These are phyloP conservation scores for Boehmeria nivea DNA, from an alignment of 306 rosid species.

Conservation along the genomic window DNA sequence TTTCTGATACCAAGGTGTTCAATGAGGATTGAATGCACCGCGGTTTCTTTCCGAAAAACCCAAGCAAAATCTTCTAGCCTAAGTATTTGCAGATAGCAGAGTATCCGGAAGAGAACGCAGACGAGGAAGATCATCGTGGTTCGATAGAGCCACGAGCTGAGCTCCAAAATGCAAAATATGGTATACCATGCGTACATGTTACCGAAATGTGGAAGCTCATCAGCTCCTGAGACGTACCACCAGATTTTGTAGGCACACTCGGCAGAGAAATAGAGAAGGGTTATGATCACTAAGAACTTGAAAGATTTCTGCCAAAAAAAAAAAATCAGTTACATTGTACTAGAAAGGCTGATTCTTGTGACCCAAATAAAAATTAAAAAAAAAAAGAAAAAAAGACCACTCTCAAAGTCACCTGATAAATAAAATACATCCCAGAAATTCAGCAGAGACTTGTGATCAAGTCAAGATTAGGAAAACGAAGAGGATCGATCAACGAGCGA, in stretches of 20 bases:
- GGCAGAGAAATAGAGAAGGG: constrained; percentile 52
- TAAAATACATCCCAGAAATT: no score
- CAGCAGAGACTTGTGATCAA: no score
- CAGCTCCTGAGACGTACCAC: constrained; percentile 76
- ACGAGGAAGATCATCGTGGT: constrained; percentile 77
- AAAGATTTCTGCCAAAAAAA: constrained; percentile 53
- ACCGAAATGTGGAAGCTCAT: constrained; percentile 60
- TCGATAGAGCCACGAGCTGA: constrained; percentile 76
- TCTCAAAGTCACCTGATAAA: no score
- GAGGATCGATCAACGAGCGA: no score
- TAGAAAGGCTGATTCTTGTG: no score
- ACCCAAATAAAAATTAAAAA: no score
- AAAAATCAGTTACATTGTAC: no score
- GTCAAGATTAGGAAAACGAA: no score
- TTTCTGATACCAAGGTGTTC: constrained; percentile 64
- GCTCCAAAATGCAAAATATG: constrained; percentile 46
- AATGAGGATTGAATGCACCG: constrained; percentile 55
- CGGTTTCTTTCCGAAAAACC: constrained; percentile 57
- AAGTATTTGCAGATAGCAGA: constrained; percentile 62
- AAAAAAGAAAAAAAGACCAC: no score
- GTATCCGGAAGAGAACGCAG: constrained; percentile 67
- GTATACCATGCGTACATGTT: constrained; percentile 44
- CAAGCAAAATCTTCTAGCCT: constrained; percentile 61
- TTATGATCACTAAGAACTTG: constrained; percentile 47
- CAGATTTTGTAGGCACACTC: constrained; percentile 76